Evolutionary conservation across 345 rosid species (phyloP).

Genomic region (Clausena lansium): DNA sequence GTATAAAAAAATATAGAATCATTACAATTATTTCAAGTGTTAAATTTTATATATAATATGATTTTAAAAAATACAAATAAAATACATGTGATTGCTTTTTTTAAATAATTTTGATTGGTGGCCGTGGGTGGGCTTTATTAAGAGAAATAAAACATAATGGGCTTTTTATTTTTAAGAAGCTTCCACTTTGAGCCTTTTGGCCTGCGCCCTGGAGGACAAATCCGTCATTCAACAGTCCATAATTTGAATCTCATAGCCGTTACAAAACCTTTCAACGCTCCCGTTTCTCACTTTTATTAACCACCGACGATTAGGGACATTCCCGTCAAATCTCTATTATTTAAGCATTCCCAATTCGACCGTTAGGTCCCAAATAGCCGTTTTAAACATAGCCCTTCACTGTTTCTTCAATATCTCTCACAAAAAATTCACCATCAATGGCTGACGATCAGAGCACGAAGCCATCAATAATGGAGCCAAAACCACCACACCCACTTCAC

Average conservation of each 20-base stretch:
- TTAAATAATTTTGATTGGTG: too few species aligned
- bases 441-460: conserved; percentile 46
- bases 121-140: too few species aligned
- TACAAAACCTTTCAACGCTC: neutral
- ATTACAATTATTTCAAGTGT: too few species aligned
- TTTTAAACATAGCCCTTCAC: conserved; percentile 11
- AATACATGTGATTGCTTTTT: too few species aligned
- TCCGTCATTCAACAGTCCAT: neutral
- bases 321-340: neutral
- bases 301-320: neutral
- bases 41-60: too few species aligned
- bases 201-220: neutral
- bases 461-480: conserved; percentile 52
- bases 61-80: too few species aligned
- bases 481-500: conserved; percentile 72
- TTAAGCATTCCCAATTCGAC: conserved; percentile 18
- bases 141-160: neutral
- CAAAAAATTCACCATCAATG: conserved; percentile 24
- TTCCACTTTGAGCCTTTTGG: neutral
- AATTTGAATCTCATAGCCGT: conserved; percentile 2
- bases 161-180: neutral
- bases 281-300: neutral
- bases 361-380: conserved; percentile 20
- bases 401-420: conserved; percentile 3
- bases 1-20: too few species aligned